Percentiles rank a stretch among this genome's conserved stretches.
Conservation (phyloP, 192 early-diverging fungal genomes). For the Entomortierella lignicola region DNA sequence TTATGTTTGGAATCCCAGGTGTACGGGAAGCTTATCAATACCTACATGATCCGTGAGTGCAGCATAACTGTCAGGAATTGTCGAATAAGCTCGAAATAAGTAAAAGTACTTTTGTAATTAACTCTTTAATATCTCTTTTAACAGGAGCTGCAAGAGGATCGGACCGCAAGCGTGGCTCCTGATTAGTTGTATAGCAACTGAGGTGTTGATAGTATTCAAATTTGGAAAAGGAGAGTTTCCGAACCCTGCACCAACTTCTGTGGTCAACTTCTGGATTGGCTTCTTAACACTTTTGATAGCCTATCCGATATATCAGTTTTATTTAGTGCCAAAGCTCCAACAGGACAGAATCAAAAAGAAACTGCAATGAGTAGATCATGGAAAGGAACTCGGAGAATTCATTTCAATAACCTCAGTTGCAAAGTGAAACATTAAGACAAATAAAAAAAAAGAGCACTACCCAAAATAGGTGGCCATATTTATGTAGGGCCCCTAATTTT, state of each 20-base stretch:
- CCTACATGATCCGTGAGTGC: slow-evolving; percentile 68
- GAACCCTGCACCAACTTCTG: slow-evolving; percentile 70
- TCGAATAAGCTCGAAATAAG: no score
- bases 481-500: no score
- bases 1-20: slow-evolving; percentile 92
- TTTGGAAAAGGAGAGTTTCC: slow-evolving; percentile 88
- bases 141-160: neutral
- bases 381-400: no score
- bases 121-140: neutral
- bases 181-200: slow-evolving; percentile 72
- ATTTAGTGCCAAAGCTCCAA: slow-evolving; percentile 17
- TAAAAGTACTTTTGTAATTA: no score
- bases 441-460: no score
- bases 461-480: no score
- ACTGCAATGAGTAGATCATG: neutral
- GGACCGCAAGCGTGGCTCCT: neutral
- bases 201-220: slow-evolving; percentile 91
- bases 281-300: slow-evolving; percentile 56
- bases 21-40: slow-evolving; percentile 92
- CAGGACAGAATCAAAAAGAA: slow-evolving; percentile 5
- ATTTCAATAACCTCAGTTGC: no score
- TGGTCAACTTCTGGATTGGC: neutral
- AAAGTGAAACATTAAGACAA: no score
- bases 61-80: no score
- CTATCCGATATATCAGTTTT: slow-evolving; percentile 85